Conservation (phyloP, 202 grass and related monocot species). For the Schoenoplectus triqueter region DNA sequence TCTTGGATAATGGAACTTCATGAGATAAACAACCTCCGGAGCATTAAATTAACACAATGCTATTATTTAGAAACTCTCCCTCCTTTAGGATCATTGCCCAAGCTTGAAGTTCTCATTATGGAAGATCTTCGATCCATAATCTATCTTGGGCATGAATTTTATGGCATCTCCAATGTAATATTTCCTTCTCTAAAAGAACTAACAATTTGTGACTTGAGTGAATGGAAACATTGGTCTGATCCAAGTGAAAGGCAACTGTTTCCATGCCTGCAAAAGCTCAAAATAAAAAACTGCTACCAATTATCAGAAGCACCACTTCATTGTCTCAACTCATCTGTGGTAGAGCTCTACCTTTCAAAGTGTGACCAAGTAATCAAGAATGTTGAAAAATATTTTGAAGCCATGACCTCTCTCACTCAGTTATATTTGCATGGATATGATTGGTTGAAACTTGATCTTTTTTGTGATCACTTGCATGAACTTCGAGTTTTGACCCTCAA, state of each 20-base stretch:
- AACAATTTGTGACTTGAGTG: background rate
- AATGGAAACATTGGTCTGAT: constrained; percentile 25
- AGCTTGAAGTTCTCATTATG: background rate
- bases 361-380: background rate
- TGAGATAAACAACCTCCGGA: background rate
- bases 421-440: background rate
- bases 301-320: constrained; percentile 2
- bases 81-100: constrained; percentile 33
- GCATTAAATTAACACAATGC: background rate
- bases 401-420: constrained; percentile 3
- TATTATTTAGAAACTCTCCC: constrained; percentile 1
- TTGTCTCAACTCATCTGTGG: constrained; percentile 23
- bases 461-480: background rate
- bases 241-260: background rate
- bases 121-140: background rate
- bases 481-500: background rate
- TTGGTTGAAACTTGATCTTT: background rate
- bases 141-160: constrained; percentile 1
- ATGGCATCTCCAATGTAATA: background rate
- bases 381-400: background rate
- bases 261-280: constrained; percentile 19
- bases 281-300: background rate
- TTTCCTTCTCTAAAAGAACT: constrained; percentile 41
- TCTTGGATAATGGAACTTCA: background rate
- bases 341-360: background rate